Percentiles rank a stretch among this genome's conserved stretches.
phyloP scores from a whole-genome alignment of 192 early-diverging fungal genomes.

The Backusella sp. region DNA sequence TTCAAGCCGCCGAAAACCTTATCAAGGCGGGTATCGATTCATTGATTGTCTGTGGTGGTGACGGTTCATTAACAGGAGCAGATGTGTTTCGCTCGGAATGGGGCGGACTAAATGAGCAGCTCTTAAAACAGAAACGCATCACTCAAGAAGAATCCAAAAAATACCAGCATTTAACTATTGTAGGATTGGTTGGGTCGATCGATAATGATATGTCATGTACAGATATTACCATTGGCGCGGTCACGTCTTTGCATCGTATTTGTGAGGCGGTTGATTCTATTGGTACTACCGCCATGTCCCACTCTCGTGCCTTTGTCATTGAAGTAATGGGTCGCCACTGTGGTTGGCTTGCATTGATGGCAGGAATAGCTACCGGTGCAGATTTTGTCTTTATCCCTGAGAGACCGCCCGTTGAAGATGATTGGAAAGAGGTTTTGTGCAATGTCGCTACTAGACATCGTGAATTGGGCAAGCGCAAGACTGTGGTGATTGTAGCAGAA shows the following conservation, averaged over 20 bases:
- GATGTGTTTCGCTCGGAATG: conserved; percentile 90
- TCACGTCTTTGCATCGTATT: conserved; percentile 90
- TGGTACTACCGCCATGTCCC: conserved; percentile 86
- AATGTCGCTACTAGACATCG: conserved; percentile 63
- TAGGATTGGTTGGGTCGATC: conserved; percentile 95
- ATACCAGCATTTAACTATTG: conserved; percentile 83
- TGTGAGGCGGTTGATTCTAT: conserved; percentile 95
- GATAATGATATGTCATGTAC: conserved; percentile 91
- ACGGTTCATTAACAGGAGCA: conserved; percentile 95
- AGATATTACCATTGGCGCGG: conserved; percentile 97
- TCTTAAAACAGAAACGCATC: conserved; percentile 55
- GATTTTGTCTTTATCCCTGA: conserved; percentile 98
- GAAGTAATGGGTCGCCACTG: conserved; percentile 99
- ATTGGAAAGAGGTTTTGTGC: conserved; percentile 93
- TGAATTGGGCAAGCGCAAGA: conserved; percentile 81
- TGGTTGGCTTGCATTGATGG: conserved; percentile 89
- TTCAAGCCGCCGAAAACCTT: conserved; percentile 78
- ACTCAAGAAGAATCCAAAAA: conserved; percentile 55
- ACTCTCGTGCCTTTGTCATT: conserved; percentile 95
- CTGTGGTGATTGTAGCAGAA: conserved; percentile 91
- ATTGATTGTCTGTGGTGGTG: conserved; percentile 92
- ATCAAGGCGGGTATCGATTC: conserved; percentile 92
- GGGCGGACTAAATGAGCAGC: conserved; percentile 75
- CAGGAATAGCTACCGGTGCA: conserved; percentile 83
- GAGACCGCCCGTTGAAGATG: conserved; percentile 77